phyloP scores from a whole-genome alignment of 129 eudicot genomes.

The Solidago caesia region DNA sequence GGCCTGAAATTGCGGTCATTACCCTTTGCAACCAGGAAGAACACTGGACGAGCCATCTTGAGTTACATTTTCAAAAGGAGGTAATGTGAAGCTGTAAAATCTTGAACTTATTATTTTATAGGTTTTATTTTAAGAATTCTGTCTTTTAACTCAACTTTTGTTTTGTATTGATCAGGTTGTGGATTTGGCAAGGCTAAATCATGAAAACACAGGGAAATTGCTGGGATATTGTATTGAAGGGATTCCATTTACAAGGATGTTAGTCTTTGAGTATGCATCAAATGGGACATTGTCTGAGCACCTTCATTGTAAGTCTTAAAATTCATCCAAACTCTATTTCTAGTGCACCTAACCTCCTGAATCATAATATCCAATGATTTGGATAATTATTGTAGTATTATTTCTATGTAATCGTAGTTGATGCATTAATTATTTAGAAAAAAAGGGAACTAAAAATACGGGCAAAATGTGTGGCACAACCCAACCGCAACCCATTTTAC shows the following conservation, averaged over 20 bases:
- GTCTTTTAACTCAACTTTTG: conserved; percentile 18
- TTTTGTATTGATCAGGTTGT: conserved; percentile 56
- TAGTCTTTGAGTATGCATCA: conserved; percentile 94
- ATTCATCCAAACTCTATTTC: neutral
- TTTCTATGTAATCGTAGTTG: no score
- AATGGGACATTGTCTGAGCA: conserved; percentile 94
- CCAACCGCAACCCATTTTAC: no score
- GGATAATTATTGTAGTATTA: no score
- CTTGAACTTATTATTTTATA: neutral
- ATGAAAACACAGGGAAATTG: conserved; percentile 68
- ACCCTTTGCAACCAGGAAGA: conserved; percentile 78
- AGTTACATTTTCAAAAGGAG: conserved; percentile 89
- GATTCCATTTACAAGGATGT: conserved; percentile 86
- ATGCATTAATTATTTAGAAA: no score
- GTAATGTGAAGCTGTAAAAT: conserved; percentile 28
- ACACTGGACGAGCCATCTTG: conserved; percentile 74
- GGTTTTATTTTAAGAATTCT: conserved; percentile 4
- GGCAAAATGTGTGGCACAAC: no score
- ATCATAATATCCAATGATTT: no score
- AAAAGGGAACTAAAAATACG: no score
- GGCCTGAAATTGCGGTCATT: conserved; percentile 88
- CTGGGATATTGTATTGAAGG: conserved; percentile 83
- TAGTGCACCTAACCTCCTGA: no score
- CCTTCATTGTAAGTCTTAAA: conserved; percentile 69
- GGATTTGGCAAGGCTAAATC: conserved; percentile 79